Conservation (phyloP, 306 rosid species). For the Prunus persica region DNA sequence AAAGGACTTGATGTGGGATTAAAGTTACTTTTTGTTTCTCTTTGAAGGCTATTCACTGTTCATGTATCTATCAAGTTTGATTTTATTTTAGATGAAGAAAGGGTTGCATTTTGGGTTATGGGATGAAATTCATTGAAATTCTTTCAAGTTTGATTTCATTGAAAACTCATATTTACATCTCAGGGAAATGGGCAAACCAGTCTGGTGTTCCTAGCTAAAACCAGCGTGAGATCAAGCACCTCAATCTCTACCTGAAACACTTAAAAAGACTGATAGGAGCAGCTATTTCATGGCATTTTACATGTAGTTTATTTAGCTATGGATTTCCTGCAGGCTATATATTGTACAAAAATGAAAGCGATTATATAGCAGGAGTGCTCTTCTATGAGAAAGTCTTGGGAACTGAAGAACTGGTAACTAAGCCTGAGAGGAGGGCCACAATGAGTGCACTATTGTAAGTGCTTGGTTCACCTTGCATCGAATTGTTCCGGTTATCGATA, state of each 20-base stretch:
- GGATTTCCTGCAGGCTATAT: background rate
- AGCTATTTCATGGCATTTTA: no score
- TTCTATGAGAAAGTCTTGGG: slow-evolving; percentile 28
- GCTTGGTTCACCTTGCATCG: slow-evolving; percentile 63
- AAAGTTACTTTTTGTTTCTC: no score
- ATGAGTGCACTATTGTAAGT: slow-evolving; percentile 58
- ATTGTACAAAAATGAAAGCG: slow-evolving; percentile 19
- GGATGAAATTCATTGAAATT: no score
- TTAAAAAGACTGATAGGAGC: background rate
- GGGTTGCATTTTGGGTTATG: no score
- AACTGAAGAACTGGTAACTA: slow-evolving; percentile 48
- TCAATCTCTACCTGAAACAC: background rate
- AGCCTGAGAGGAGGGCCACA: slow-evolving; percentile 62
- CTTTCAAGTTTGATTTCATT: no score
- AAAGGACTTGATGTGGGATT: no score
- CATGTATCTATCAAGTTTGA: no score
- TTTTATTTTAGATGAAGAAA: no score
- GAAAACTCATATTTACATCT: background rate
- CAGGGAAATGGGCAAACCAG: background rate
- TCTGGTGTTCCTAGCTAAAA: background rate
- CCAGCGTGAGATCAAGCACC: slow-evolving; percentile 5
- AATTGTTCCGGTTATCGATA: slow-evolving; percentile 48
- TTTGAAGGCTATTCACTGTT: no score
- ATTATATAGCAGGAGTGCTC: background rate
- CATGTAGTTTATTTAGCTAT: no score